A percentile compares a stretch with the other conserved stretches of the same genome.
These are phyloP conservation scores for Trichoderma reesei DNA, from an alignment of 495 filamentous ascomycete genomes.

Conservation along the genomic window DNA sequence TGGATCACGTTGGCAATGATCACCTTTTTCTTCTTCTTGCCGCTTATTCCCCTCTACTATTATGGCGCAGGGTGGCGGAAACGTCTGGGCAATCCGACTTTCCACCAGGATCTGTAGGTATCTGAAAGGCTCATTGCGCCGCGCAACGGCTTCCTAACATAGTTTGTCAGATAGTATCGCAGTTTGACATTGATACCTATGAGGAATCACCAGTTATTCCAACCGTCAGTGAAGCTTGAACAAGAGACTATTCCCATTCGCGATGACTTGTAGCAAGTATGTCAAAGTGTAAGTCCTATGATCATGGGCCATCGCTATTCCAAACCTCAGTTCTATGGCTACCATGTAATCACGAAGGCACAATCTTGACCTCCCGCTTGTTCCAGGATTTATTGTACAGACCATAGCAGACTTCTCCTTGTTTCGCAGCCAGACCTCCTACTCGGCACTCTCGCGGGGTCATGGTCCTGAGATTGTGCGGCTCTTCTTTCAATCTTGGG, in stretches of 20 bases:
- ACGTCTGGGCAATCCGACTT: constrained; percentile 16
- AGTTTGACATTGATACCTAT: too few relatives aligned
- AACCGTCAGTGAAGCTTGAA: too few relatives aligned
- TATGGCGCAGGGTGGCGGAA: constrained; percentile 19
- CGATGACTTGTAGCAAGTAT: too few relatives aligned
- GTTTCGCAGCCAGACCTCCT: constrained; percentile 14
- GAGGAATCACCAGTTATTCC: too few relatives aligned
- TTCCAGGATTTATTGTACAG: constrained; percentile 19
- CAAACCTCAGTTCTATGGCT: too few relatives aligned
- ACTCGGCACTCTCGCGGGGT: constrained; percentile 16
- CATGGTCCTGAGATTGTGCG: constrained; percentile 15
- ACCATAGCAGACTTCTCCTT: constrained; percentile 18
- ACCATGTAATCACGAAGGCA: not conserved
- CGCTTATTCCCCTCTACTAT: constrained; percentile 13
- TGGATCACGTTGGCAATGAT: constrained; percentile 16
- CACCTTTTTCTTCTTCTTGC: constrained; percentile 14
- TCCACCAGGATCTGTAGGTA: constrained; percentile 9
- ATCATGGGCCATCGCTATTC: too few relatives aligned
- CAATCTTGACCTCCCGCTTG: constrained; percentile 4
- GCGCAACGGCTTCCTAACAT: too few relatives aligned
- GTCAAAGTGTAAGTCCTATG: too few relatives aligned
- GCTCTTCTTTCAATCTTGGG: constrained; percentile 10
- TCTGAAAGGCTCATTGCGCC: too few relatives aligned
- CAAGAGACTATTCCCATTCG: too few relatives aligned
- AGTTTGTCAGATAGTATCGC: too few relatives aligned